A percentile compares a stretch with the other conserved stretches of the same genome.
These are phyloP conservation scores for Fraxinus nigra DNA, from an alignment of 305 asterid species.

Conservation along the genomic window DNA sequence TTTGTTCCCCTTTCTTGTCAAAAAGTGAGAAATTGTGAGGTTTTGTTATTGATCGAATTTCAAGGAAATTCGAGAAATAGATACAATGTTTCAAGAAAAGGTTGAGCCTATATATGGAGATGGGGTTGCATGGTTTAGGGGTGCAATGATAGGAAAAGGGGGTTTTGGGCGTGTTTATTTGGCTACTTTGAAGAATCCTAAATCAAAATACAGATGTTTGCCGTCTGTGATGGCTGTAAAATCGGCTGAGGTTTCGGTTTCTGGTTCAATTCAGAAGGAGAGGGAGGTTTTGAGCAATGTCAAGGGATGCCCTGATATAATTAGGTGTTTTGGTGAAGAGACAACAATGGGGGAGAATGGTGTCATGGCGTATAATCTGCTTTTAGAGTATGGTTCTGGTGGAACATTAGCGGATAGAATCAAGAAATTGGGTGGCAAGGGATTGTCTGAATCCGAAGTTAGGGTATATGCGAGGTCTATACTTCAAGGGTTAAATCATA, in stretches of 20 bases:
- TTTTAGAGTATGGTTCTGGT: slow-evolving; percentile 82
- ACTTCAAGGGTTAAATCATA: slow-evolving; percentile 57
- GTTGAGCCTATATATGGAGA: slow-evolving; percentile 53
- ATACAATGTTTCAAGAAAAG: slow-evolving; percentile 16
- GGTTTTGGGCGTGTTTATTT: slow-evolving; percentile 74
- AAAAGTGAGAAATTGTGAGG: slow-evolving; percentile 3
- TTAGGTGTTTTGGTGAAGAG: slow-evolving; percentile 76
- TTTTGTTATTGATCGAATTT: not conserved
- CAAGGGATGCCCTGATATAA: slow-evolving; percentile 55
- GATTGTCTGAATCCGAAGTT: slow-evolving; percentile 63
- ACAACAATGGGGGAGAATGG: slow-evolving; percentile 62
- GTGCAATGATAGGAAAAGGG: slow-evolving; percentile 77
- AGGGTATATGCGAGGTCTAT: slow-evolving; percentile 54
- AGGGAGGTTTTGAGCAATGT: slow-evolving; percentile 60
- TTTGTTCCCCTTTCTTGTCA: slow-evolving; percentile 6
- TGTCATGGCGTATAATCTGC: slow-evolving; percentile 64
- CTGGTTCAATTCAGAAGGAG: slow-evolving; percentile 93
- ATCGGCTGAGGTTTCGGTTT: slow-evolving; percentile 84
- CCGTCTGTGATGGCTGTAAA: slow-evolving; percentile 86
- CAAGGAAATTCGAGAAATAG: not conserved
- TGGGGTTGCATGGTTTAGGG: slow-evolving; percentile 83
- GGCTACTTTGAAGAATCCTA: slow-evolving; percentile 72
- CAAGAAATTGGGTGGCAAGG: slow-evolving; percentile 38
- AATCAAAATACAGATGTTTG: slow-evolving; percentile 55
- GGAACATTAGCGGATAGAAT: slow-evolving; percentile 72